A percentile compares a stretch with the other conserved stretches of the same genome.
phyloP scores from a whole-genome alignment of 371 early-diverging fungal genomes.

The Enterospora canceri region DNA sequence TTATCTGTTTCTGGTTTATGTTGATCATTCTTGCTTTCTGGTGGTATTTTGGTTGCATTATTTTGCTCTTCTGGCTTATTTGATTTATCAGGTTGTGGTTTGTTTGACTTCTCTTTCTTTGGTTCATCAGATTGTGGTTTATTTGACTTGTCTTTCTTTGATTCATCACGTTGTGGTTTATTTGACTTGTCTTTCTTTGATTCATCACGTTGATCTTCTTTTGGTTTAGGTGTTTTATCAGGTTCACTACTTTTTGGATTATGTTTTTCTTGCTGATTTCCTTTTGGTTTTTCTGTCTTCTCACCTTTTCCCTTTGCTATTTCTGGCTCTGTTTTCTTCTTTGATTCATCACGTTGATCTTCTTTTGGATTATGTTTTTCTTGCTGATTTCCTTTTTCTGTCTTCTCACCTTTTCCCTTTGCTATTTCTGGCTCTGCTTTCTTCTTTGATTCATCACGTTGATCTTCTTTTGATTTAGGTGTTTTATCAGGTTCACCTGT shows the following conservation, averaged over 20 bases:
- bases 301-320: not conserved
- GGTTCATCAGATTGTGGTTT: not conserved
- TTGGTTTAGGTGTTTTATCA: not conserved
- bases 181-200: not conserved
- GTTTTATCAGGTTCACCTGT: not conserved
- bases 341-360: not conserved
- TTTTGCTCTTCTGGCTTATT: not conserved
- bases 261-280: not conserved
- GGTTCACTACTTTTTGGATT: slow-evolving; percentile 3
- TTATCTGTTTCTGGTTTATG: slow-evolving; percentile 1
- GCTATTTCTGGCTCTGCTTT: not conserved
- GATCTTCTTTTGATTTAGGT: slow-evolving; percentile 1
- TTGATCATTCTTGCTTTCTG: not conserved
- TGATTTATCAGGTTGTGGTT: slow-evolving; percentile 1
- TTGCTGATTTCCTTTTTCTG: not conserved
- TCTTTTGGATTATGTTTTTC: not conserved
- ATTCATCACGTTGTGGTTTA: not conserved
- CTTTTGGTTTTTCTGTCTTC: not conserved
- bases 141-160: not conserved
- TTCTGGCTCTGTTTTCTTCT: not conserved
- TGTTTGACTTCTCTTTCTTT: not conserved
- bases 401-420: not conserved
- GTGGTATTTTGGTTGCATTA: not conserved
- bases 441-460: not conserved
- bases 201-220: not conserved